phyloP scores from a whole-genome alignment of 2,329 filamentous ascomycete species.

The Penicillium crustosum region DNA sequence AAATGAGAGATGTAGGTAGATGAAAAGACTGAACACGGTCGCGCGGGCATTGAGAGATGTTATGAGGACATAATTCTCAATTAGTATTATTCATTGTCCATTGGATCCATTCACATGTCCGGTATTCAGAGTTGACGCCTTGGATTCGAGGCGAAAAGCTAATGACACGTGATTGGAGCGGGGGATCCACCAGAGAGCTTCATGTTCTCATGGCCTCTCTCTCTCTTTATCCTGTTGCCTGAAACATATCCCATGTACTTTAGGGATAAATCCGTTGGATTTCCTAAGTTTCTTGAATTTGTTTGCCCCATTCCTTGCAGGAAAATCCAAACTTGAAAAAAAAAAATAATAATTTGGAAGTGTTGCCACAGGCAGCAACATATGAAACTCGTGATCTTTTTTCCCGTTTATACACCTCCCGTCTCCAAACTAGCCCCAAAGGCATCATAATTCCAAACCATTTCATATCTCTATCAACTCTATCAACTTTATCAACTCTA shows the following conservation, averaged over 20 bases:
- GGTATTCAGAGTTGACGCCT: not conserved
- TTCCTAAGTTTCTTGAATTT: not conserved
- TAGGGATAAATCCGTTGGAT: no score
- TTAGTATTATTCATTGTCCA: not conserved
- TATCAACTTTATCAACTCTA: not conserved
- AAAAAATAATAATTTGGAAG: no score
- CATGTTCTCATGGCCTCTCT: not conserved
- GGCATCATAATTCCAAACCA: conserved; percentile 13
- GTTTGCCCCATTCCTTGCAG: conserved; percentile 8
- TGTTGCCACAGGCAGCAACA: conserved; percentile 20
- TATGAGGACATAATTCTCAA: not conserved
- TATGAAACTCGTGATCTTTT: conserved; percentile 4
- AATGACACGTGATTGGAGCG: conserved; percentile 13
- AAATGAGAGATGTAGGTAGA: not conserved
- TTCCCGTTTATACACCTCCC: not conserved
- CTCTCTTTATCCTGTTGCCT: conserved; percentile 29
- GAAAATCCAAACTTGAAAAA: not conserved
- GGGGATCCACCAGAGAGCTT: conserved; percentile 12
- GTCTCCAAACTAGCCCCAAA: conserved; percentile 8
- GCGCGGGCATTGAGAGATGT: not conserved
- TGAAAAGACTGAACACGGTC: not conserved
- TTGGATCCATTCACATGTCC: not conserved
- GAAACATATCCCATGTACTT: not conserved
- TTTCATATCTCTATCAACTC: conserved; percentile 2
- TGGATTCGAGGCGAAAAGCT: not conserved